phyloP scores from a whole-genome alignment of 345 rosid species.

The Eucalyptus erythrocorys region DNA sequence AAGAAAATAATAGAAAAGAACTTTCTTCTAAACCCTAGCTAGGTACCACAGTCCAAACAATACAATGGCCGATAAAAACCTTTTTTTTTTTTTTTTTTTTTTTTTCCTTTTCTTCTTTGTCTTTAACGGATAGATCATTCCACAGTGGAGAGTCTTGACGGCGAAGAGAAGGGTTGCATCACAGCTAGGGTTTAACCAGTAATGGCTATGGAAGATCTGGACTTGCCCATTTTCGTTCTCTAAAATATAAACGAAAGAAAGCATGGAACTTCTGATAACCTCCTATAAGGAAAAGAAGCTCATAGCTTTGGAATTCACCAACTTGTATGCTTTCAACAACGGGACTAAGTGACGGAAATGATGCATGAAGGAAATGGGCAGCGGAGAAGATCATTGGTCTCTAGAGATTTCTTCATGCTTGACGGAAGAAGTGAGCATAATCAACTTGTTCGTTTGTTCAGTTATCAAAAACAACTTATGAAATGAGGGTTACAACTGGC shows the following conservation, averaged over 20 bases:
- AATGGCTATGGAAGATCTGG: neutral
- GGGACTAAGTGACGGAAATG: neutral
- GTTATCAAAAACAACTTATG: neutral
- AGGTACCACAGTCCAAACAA: neutral
- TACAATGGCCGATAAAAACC: too few species aligned
- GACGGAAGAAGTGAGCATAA: neutral
- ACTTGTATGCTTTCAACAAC: neutral
- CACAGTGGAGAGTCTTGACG: neutral
- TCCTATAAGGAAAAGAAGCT: neutral
- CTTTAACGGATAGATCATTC: neutral
- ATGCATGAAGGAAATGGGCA: neutral
- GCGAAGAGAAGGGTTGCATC: neutral
- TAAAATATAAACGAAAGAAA: neutral
- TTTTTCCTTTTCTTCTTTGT: too few species aligned
- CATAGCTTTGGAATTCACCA: neutral
- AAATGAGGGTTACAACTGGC: neutral
- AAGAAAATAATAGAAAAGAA: neutral
- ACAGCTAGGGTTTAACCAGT: neutral
- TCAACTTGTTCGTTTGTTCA: neutral
- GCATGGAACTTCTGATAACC: neutral
- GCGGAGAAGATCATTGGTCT: neutral
- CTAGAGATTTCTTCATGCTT: neutral
- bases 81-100: too few species aligned
- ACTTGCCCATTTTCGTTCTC: neutral
- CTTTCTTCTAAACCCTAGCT: neutral